phyloP scores from a whole-genome alignment of 2,329 filamentous ascomycete species.

The Cladosporium sp. region DNA sequence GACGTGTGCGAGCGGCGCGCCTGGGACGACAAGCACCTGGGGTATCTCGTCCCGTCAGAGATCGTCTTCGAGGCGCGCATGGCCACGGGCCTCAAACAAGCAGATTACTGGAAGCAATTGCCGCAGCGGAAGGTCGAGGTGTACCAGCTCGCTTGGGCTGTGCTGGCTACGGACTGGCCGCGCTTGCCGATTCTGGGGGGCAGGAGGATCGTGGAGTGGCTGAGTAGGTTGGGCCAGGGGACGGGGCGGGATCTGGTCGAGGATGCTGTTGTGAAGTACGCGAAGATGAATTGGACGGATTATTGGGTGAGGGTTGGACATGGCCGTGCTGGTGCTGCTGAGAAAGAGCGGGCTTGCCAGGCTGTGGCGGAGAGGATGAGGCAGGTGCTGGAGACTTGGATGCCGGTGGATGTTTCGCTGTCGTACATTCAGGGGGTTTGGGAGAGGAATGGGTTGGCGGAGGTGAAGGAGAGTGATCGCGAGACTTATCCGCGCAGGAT shows the following conservation, averaged over 20 bases:
- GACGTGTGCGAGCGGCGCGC: background rate
- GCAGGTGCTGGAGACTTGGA: background rate
- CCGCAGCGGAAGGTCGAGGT: background rate
- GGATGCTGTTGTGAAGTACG: slow-evolving; percentile 1
- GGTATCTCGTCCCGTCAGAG: background rate
- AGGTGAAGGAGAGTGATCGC: background rate
- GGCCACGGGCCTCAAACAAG: background rate
- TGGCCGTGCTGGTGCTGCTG: background rate
- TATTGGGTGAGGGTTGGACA: background rate
- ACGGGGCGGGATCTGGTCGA: background rate
- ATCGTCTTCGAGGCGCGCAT: background rate
- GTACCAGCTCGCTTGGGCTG: slow-evolving; percentile 3
- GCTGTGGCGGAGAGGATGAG: background rate
- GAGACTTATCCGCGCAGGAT: background rate
- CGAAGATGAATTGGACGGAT: background rate
- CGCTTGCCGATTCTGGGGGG: background rate
- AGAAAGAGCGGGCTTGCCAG: background rate
- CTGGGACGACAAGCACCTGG: background rate
- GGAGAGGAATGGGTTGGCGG: no score
- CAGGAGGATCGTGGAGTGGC: background rate
- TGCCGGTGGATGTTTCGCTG: background rate
- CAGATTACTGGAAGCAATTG: background rate
- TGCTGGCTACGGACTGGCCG: background rate
- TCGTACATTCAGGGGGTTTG: no score
- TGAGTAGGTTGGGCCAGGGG: background rate